These are phyloP conservation scores for Neurospora pannonica DNA, from an alignment of 495 filamentous ascomycete species.

Conservation along the genomic window DNA sequence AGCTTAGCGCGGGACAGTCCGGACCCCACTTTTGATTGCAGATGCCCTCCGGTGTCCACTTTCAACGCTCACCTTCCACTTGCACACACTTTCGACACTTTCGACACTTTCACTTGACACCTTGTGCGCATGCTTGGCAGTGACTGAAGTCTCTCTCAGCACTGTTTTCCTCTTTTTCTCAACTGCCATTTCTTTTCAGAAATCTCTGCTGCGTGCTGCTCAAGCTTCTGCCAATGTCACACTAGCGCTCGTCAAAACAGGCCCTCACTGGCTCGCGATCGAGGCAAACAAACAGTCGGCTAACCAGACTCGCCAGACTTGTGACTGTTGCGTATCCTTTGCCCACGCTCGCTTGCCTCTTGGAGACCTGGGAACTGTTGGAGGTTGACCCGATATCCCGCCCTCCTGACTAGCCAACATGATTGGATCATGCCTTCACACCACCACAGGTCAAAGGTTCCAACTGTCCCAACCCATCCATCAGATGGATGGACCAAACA, in stretches of 20 bases:
- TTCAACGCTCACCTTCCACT: not conserved
- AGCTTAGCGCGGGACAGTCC: not conserved
- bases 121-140: not conserved
- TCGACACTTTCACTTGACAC: not conserved
- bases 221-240: not conserved
- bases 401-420: not conserved
- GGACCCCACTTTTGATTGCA: not conserved
- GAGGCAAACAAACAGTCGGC: not conserved
- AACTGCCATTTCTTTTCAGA: not conserved
- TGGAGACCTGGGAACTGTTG: not conserved
- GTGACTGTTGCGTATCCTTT: not conserved
- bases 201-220: not conserved
- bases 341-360: not conserved
- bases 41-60: not conserved
- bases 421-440: not conserved
- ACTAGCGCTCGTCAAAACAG: not conserved
- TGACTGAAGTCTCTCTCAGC: not conserved
- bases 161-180: not conserved
- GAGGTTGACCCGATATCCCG: not conserved
- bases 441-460: not conserved
- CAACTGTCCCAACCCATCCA: not conserved
- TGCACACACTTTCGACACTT: not conserved
- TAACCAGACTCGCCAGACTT: not conserved
- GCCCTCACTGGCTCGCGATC: not conserved
- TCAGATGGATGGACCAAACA: not conserved